Evolutionary conservation across 1,284 basidiomycete genomes (phyloP).

Genomic region (Cryptococcus sp.): DNA sequence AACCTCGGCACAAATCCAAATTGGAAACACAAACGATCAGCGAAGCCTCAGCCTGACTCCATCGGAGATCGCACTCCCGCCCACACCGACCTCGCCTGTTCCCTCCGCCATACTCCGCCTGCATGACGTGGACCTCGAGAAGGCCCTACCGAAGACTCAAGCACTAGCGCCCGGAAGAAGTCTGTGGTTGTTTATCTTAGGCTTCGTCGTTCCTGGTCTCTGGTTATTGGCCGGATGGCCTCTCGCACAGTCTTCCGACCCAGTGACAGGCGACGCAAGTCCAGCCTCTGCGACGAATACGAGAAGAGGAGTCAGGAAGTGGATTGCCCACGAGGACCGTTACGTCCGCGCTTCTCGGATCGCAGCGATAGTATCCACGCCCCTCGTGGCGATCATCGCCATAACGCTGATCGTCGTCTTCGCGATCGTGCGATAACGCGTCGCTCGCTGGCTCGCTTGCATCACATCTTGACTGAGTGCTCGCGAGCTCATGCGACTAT

Average conservation of each 20-base stretch:
- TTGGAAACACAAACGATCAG: background rate
- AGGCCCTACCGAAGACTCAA: background rate
- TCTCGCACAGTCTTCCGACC: background rate
- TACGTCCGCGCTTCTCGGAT: constrained; percentile 10
- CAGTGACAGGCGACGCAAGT: background rate
- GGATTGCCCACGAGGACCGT: constrained; percentile 9
- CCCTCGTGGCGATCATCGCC: constrained; percentile 3
- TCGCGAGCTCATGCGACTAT: background rate
- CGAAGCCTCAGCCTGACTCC: background rate
- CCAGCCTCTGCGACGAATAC: background rate
- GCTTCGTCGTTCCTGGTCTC: constrained; percentile 15
- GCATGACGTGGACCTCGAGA: constrained; percentile 11
- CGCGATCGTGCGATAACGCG: background rate
- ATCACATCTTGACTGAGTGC: background rate
- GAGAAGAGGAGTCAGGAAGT: background rate
- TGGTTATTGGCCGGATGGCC: constrained; percentile 23
- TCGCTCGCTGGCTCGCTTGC: background rate
- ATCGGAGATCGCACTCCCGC: background rate
- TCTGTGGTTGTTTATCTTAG: constrained; percentile 16
- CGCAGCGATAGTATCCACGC: constrained; percentile 10
- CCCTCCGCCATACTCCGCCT: background rate
- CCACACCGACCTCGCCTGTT: background rate
- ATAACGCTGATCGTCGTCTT: constrained; percentile 8
- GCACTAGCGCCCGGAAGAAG: background rate
- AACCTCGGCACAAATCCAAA: background rate